A percentile compares a stretch with the other conserved stretches of the same genome.
Conservation (phyloP, 139 green algal genomes). For the Closterium sp. region DNA sequence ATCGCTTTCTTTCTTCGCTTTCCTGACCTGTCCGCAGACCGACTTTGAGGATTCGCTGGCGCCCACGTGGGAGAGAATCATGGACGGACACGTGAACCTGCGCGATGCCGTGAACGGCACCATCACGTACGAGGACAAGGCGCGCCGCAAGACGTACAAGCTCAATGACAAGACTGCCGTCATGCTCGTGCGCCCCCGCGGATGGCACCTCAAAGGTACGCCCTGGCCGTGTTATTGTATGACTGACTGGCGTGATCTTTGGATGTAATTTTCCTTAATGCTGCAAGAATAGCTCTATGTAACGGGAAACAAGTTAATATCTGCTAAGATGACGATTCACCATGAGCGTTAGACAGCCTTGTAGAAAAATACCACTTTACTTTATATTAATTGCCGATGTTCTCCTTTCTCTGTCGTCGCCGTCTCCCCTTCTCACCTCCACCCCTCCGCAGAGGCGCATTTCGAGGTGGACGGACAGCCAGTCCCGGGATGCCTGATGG, state of each 20-base stretch:
- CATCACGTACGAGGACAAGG: slow-evolving; percentile 63
- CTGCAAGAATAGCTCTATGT: no score
- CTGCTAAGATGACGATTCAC: no score
- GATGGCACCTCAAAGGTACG: slow-evolving; percentile 77
- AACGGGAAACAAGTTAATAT: no score
- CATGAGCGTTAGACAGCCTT: no score
- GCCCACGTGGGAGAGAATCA: slow-evolving; percentile 74
- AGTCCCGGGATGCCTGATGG: slow-evolving; percentile 68
- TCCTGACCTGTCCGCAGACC: slow-evolving; percentile 14
- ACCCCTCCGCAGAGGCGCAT: slow-evolving; percentile 67
- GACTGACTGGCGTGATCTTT: no score
- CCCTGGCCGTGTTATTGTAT: no score
- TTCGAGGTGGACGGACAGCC: slow-evolving; percentile 73
- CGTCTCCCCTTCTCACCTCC: no score
- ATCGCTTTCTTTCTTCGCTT: neutral
- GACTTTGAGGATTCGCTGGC: slow-evolving; percentile 72
- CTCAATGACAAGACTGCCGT: slow-evolving; percentile 46
- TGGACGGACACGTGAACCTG: slow-evolving; percentile 79
- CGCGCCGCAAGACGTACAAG: slow-evolving; percentile 70
- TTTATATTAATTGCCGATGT: no score
- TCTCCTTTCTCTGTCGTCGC: no score
- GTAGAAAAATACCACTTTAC: no score
- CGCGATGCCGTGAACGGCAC: slow-evolving; percentile 63
- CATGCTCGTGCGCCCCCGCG: slow-evolving; percentile 59
- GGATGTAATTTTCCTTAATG: no score